These are phyloP conservation scores for Aspergillus udagawae DNA, from an alignment of 2,329 filamentous ascomycete genomes.

Conservation along the genomic window DNA sequence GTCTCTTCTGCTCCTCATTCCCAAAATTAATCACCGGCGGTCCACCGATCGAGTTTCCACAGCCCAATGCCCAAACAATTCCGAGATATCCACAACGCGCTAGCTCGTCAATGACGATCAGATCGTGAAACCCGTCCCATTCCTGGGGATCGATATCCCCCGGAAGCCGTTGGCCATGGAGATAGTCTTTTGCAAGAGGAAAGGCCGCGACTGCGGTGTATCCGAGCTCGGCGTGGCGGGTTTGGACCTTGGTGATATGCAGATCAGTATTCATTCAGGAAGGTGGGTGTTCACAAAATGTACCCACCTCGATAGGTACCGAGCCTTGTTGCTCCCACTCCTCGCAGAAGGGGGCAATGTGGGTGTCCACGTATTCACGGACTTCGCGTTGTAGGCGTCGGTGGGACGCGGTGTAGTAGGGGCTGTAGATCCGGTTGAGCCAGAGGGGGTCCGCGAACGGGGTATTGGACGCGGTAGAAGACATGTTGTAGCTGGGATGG, in stretches of 20 bases:
- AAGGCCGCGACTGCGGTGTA: conserved; percentile 19
- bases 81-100: conserved; percentile 33
- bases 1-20: conserved; percentile 27
- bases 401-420: conserved; percentile 23
- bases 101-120: conserved; percentile 37
- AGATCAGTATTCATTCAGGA: too few species aligned
- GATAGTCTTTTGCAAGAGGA: conserved; percentile 14
- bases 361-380: conserved; percentile 22
- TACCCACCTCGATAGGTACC: conserved; percentile 23
- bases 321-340: conserved; percentile 22
- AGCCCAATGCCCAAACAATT: conserved; percentile 28
- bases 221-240: conserved; percentile 17
- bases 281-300: too few species aligned
- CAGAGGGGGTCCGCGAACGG: conserved; percentile 25
- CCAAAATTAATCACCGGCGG: conserved; percentile 30
- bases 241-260: conserved; percentile 6
- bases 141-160: conserved; percentile 26
- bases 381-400: conserved; percentile 18
- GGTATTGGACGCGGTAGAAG: neutral
- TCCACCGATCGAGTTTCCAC: conserved; percentile 30
- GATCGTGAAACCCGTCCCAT: conserved; percentile 36
- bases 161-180: conserved; percentile 20
- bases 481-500: neutral
- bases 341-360: conserved; percentile 22
- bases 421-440: conserved; percentile 17